Percentiles rank a stretch among this genome's conserved stretches.
These are phyloP conservation scores for Thamnidium elegans DNA, from an alignment of 192 early-diverging fungal species.

Conservation along the genomic window DNA sequence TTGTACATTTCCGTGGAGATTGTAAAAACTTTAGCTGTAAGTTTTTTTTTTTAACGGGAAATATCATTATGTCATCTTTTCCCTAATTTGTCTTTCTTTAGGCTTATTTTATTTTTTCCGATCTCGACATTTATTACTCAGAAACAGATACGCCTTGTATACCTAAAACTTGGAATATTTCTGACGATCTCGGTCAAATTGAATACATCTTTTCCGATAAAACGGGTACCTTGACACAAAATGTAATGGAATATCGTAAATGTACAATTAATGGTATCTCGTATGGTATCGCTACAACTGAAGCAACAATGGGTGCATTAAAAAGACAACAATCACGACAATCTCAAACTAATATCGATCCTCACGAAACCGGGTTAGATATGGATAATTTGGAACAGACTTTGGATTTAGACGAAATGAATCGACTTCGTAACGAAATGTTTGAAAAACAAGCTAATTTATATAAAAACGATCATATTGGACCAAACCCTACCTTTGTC, in stretches of 20 bases:
- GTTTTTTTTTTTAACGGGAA: conserved; percentile 4
- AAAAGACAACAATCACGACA: conserved; percentile 25
- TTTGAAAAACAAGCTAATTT: conserved; percentile 52
- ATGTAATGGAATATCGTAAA: conserved; percentile 93
- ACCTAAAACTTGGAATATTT: conserved; percentile 86
- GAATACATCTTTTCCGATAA: conserved; percentile 98
- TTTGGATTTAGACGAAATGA: conserved; percentile 36
- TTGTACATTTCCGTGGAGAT: conserved; percentile 92
- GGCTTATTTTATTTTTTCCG: conserved; percentile 89
- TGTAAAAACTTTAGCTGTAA: conserved; percentile 81
- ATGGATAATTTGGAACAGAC: conserved; percentile 27
- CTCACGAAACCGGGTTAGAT: conserved; percentile 26
- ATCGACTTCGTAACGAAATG: conserved; percentile 48
- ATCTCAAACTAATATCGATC: background rate
- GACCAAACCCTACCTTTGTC: conserved; percentile 67
- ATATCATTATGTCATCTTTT: background rate
- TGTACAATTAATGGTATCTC: conserved; percentile 84
- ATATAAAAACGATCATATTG: conserved; percentile 61
- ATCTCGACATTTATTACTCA: conserved; percentile 88
- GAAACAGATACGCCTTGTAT: conserved; percentile 73
- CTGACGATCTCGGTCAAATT: conserved; percentile 93
- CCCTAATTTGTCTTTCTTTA: conserved; percentile 19
- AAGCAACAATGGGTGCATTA: conserved; percentile 42
- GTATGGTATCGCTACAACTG: conserved; percentile 70
- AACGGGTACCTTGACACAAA: conserved; percentile 93